These are phyloP conservation scores for Kodamaea sp. DNA, from an alignment of 1,139 yeast species.

Conservation along the genomic window DNA sequence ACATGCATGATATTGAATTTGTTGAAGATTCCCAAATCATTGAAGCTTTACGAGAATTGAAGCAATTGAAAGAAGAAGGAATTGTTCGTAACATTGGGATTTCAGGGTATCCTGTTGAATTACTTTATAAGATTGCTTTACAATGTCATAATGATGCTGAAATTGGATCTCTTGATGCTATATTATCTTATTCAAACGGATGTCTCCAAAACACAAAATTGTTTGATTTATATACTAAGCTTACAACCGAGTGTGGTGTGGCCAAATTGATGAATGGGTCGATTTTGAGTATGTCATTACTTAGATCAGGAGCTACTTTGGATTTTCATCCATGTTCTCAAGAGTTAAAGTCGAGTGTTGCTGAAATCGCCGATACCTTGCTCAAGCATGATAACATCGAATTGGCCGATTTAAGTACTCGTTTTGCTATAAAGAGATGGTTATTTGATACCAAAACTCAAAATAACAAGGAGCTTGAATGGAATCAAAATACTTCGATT, in stretches of 20 bases:
- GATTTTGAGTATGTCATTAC: slow-evolving; percentile 81
- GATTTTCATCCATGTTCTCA: slow-evolving; percentile 76
- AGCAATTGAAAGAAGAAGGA: slow-evolving; percentile 60
- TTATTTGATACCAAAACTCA: slow-evolving; percentile 23
- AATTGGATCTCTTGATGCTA: slow-evolving; percentile 61
- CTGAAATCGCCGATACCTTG: slow-evolving; percentile 48
- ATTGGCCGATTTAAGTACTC: slow-evolving; percentile 75
- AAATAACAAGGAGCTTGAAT: slow-evolving; percentile 12
- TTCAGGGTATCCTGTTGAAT: slow-evolving; percentile 83
- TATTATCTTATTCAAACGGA: slow-evolving; percentile 77
- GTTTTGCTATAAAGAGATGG: slow-evolving; percentile 71
- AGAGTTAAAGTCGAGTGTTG: slow-evolving; percentile 55
- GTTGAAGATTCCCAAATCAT: slow-evolving; percentile 51
- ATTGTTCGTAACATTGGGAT: slow-evolving; percentile 65
- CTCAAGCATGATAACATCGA: slow-evolving; percentile 42
- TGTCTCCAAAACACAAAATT: slow-evolving; percentile 75
- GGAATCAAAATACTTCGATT: slow-evolving; percentile 49
- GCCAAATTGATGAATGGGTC: slow-evolving; percentile 70
- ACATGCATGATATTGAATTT: slow-evolving; percentile 88
- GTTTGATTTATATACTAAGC: slow-evolving; percentile 45
- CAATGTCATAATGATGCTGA: slow-evolving; percentile 26
- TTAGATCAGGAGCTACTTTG: slow-evolving; percentile 65
- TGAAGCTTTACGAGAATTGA: slow-evolving; percentile 62
- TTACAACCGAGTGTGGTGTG: slow-evolving; percentile 53
- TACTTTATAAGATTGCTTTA: slow-evolving; percentile 49